These are phyloP conservation scores for Talaromyces sp. DNA, from an alignment of 2,329 filamentous ascomycete genomes.

Conservation along the genomic window DNA sequence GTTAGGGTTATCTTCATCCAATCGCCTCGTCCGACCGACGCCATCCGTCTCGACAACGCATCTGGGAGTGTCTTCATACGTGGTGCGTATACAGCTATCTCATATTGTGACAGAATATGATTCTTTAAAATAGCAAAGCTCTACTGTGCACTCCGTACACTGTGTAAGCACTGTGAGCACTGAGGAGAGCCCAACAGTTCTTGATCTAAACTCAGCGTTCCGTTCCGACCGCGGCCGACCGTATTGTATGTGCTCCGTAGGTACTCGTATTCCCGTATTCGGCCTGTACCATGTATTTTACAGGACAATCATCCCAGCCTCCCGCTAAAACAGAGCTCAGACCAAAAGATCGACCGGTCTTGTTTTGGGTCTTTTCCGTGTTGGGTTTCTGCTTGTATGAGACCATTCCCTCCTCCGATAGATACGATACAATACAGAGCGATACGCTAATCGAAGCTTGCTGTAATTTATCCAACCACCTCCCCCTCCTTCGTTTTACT, in stretches of 20 bases:
- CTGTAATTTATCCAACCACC: conserved; percentile 23
- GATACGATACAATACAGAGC: no score
- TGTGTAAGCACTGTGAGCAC: no score
- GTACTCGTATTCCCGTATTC: not conserved
- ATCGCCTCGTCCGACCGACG: not conserved
- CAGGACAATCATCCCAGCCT: conserved; percentile 21
- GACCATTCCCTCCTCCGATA: conserved; percentile 8
- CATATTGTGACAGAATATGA: not conserved
- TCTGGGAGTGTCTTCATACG: not conserved
- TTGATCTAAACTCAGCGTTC: not conserved
- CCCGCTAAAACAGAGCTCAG: conserved; percentile 28
- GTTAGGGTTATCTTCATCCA: conserved; percentile 11
- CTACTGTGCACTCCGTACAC: no score
- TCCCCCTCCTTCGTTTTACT: conserved; percentile 16
- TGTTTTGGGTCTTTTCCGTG: conserved; percentile 2
- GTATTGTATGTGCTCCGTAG: not conserved
- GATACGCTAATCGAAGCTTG: not conserved
- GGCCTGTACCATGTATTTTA: not conserved
- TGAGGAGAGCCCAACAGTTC: not conserved
- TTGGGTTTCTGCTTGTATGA: conserved; percentile 13
- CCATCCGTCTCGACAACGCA: conserved; percentile 8
- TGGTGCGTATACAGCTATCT: not conserved
- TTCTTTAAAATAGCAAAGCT: not conserved
- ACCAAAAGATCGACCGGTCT: conserved; percentile 17
- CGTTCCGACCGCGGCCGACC: not conserved